Percentiles rank a stretch among this genome's conserved stretches.
These are phyloP conservation scores for Globisporangium cylindrosporum DNA, from an alignment of 352 stramenopile genomes.

Conservation along the genomic window DNA sequence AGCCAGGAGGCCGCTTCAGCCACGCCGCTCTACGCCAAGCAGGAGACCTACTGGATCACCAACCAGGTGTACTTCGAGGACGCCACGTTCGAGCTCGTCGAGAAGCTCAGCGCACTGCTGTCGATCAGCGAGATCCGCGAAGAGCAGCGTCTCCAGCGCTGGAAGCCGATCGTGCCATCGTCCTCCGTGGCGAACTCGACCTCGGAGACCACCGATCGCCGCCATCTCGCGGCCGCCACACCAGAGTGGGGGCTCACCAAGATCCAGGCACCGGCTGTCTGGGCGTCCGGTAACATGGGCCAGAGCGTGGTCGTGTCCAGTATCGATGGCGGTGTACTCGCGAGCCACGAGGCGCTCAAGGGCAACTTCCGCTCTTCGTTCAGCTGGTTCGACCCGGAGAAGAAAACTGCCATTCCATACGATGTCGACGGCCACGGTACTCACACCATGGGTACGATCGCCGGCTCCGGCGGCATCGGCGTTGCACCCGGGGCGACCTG, in stretches of 20 bases:
- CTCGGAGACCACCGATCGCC: background rate
- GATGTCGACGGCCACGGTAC: slow-evolving; percentile 30
- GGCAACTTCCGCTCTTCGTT: slow-evolving; percentile 25
- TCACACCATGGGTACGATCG: slow-evolving; percentile 38
- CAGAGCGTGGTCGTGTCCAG: slow-evolving; percentile 25
- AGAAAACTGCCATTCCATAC: slow-evolving; percentile 12
- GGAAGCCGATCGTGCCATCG: background rate
- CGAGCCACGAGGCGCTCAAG: slow-evolving; percentile 26
- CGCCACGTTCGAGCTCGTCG: slow-evolving; percentile 18
- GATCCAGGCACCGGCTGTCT: slow-evolving; percentile 26
- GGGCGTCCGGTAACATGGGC: slow-evolving; percentile 25
- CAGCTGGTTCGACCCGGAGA: slow-evolving; percentile 32
- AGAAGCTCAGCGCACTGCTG: slow-evolving; percentile 15
- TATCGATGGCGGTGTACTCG: slow-evolving; percentile 31
- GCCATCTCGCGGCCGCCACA: background rate
- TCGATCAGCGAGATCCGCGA: slow-evolving; percentile 7
- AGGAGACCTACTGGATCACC: slow-evolving; percentile 18
- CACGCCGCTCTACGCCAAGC: slow-evolving; percentile 7
- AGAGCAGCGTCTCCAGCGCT: background rate
- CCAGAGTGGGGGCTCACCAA: slow-evolving; percentile 30
- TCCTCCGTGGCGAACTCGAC: background rate
- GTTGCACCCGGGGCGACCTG: slow-evolving; percentile 35
- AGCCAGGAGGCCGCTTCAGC: background rate
- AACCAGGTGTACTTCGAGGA: slow-evolving; percentile 21
- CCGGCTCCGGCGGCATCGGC: slow-evolving; percentile 28